Conservation (phyloP, 768 basidiomycete species). For the Coprinopsis cinerea region DNA sequence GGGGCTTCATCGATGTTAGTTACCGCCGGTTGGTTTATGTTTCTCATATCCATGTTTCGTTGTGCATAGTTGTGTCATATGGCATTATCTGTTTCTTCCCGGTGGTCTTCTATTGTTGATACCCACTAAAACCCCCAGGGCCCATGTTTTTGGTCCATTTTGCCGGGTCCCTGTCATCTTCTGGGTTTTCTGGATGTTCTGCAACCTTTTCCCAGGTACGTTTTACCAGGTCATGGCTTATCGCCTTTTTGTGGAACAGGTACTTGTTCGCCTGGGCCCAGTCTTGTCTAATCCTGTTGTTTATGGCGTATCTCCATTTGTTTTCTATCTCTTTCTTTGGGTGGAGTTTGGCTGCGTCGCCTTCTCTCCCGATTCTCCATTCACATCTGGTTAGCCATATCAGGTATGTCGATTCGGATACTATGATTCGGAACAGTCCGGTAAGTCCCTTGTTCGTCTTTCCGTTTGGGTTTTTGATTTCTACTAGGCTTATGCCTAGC, state of each 20-base stretch:
- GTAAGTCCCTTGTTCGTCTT: background rate
- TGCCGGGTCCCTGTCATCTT: background rate
- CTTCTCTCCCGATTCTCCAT: background rate
- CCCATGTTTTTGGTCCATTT: background rate
- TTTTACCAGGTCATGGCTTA: background rate
- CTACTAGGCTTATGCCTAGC: conserved; percentile 12
- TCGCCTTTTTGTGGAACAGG: background rate
- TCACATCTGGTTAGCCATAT: background rate
- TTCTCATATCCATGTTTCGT: background rate
- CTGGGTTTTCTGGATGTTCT: background rate
- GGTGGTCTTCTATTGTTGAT: background rate
- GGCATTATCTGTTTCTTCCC: background rate
- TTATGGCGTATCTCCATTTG: background rate
- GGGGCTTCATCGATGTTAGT: background rate
- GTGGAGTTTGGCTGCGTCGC: background rate
- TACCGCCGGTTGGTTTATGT: background rate
- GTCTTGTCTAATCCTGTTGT: background rate
- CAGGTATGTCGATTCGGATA: background rate
- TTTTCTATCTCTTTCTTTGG: background rate
- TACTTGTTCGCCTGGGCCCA: background rate
- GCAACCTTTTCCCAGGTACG: background rate
- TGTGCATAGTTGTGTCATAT: background rate
- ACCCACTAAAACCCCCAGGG: background rate
- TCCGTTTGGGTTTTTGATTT: conserved; percentile 1
- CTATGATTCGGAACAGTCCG: background rate